Evolutionary conservation across 345 rosid species (phyloP).

Genomic region (Durio zibethinus): DNA sequence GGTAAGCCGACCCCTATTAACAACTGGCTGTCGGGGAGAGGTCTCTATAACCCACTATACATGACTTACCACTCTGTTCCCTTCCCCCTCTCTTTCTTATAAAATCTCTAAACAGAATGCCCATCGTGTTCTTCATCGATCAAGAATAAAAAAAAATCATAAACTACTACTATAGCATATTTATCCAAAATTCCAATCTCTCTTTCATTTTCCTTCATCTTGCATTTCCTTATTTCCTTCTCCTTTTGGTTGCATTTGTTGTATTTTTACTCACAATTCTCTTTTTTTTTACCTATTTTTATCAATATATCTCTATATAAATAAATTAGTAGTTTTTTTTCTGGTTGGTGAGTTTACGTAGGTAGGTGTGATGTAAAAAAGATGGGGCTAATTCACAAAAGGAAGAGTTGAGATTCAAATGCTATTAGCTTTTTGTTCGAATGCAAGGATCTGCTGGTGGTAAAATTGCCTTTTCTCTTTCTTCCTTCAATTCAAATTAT

Average conservation of each 20-base stretch:
- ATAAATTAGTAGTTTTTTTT: background rate
- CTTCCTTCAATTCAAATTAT: background rate
- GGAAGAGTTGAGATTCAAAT: slow-evolving; percentile 28
- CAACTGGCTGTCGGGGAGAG: slow-evolving; percentile 55
- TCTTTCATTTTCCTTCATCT: slow-evolving; percentile 2
- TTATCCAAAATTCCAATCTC: slow-evolving; percentile 16
- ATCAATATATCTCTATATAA: background rate
- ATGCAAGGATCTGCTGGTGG: slow-evolving; percentile 42
- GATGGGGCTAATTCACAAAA: slow-evolving; percentile 3
- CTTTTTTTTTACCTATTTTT: slow-evolving; percentile 1
- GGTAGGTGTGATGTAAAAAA: background rate
- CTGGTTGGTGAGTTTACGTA: background rate
- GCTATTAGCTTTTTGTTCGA: too few species aligned
- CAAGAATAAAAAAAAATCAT: too few species aligned
- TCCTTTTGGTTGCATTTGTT: background rate
- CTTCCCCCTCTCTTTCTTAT: slow-evolving; percentile 14
- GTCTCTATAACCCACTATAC: slow-evolving; percentile 47
- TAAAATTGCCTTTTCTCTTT: slow-evolving; percentile 5
- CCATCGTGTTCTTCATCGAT: slow-evolving; percentile 5
- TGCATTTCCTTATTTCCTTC: slow-evolving; percentile 2
- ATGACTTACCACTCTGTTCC: slow-evolving; percentile 51
- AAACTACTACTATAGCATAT: background rate
- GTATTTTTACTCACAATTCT: slow-evolving; percentile 6
- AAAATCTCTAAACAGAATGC: background rate
- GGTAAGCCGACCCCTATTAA: slow-evolving; percentile 43